Evolutionary conservation across 345 rosid genomes (phyloP), one percentile per base, ranked within the genome.

Genomic region (Draba incana): DNA sequence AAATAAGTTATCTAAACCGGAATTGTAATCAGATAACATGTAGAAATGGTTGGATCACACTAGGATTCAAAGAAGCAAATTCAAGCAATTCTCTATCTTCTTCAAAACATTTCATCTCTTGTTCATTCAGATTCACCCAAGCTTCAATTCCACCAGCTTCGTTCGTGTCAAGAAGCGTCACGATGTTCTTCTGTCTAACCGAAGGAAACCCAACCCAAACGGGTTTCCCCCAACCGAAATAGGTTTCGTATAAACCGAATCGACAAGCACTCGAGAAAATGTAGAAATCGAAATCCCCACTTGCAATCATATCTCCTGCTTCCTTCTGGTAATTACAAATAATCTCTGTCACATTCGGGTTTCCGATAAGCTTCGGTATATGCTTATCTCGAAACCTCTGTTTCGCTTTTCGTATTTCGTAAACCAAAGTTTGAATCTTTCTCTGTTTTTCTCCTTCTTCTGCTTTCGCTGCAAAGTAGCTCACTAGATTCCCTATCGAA

Each of bases 161-260:
- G 23, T 62, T 75, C 5, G 74, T 68, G 58, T 75, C 78, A 2
- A 71, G 45, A 62, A 84, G 82, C 8, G 79, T 72, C 47, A 84
- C 68, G 13, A 79, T 70, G 64, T 87, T 81, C 68, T 70, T 77
- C 65, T 70, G 72, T 16, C 62, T 31, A 27, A 70, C 47, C 33
- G 37, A 7, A 6, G 79, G 74, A 14, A 71, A 2, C 12, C 56
- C 75, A 0, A 74, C 57, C 85, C 85, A 82, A n/a, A 64, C 62
- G 50, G 82, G 82, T 47, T 66, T 74, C 3, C 83, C 83, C 79
- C 75, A 77, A 52, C 83, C 79, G 43, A 79, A 79, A 74, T 82
- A 79, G 2, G 69, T 13, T 2, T 70, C 79, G 6, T 79, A 79
- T 0, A 73, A 16, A 31, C 74, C 77, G 7, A 69, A 63, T 3